Base-by-base conservation (phyloP, 2,329 filamentous ascomycete genomes). In the Epichloe sp. region DNA sequence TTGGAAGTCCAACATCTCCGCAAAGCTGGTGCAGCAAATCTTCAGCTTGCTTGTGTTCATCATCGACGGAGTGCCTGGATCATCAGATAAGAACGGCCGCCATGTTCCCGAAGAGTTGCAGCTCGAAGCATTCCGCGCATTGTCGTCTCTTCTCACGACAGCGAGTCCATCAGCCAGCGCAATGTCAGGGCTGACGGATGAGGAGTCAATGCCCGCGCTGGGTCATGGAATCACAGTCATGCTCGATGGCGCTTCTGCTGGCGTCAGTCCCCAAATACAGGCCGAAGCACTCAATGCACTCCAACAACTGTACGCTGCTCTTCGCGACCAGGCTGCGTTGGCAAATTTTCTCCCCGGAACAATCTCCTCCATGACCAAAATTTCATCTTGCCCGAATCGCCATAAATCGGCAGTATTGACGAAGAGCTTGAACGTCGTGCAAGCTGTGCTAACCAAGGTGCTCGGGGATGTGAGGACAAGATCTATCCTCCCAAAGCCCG, bases 311-410 rank as follows among this genome's bases (percentile, higher is more conserved):
- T 79, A 82, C 56, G 61, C 65, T 6, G 78, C 80, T 21, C 74
- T 95, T 43, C 80, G 77, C 49, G 85, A 93, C 59, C 78, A 77
- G 45, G 77, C 85, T n/a, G 80, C 86, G 2, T 71, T 95, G 51
- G 87, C 88, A 10, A 90, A 80, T 54, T 93, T 98, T 60, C 74
- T 97, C 42, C 42, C 94, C 0, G 88, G 90, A 10, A 88, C 88
- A 0, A 79, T 95, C 0, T 97, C 93, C 3, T 80, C 82, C 1
- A 70, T 98, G 23, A 83, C 85, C 2, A 90, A 85, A 60, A 71
- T 88, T 0, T 69, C 95, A 48, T 83, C 85, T 4, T 80, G 81
- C 0, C 85, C 83, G 0, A 79, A 77, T 41, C 75, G 77, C 11
- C 69, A 73, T 44, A 80, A 76, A 58, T 66, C 64, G 1, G 65